Percentiles rank a stretch among this genome's conserved stretches.
Evolutionary conservation across 2,329 filamentous ascomycete species (phyloP).

Genomic region (Magnaporthiopsis rhizophila): DNA sequence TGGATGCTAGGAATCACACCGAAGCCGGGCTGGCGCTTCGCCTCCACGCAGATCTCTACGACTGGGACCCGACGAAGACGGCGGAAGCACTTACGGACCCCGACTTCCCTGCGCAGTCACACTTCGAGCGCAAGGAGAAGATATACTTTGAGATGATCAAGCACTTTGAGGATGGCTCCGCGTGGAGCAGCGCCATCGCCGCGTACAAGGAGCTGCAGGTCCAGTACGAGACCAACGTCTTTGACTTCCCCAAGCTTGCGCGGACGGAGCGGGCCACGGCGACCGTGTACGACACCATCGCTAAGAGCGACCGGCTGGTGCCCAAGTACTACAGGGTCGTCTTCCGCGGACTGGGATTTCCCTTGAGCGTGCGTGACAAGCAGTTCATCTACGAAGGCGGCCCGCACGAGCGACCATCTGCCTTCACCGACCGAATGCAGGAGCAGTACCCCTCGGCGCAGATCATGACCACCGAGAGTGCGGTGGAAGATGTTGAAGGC

Average conservation of each 20-base stretch:
- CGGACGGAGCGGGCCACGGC: slow-evolving; percentile 85
- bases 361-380: slow-evolving; percentile 72
- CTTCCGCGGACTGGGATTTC: slow-evolving; percentile 86
- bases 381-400: slow-evolving; percentile 86
- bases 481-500: slow-evolving; percentile 73
- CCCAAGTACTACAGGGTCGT: slow-evolving; percentile 87
- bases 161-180: slow-evolving; percentile 87
- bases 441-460: slow-evolving; percentile 82
- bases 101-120: slow-evolving; percentile 70
- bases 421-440: slow-evolving; percentile 87
- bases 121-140: slow-evolving; percentile 87
- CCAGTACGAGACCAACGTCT: slow-evolving; percentile 86
- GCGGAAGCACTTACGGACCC: slow-evolving; percentile 64
- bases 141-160: slow-evolving; percentile 95
- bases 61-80: slow-evolving; percentile 70
- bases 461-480: slow-evolving; percentile 59
- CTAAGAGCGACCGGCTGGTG: slow-evolving; percentile 69
- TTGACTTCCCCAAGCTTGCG: slow-evolving; percentile 88
- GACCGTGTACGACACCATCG: slow-evolving; percentile 80
- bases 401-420: slow-evolving; percentile 65
- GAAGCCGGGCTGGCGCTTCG: slow-evolving; percentile 85
- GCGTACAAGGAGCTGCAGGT: slow-evolving; percentile 84
- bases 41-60: slow-evolving; percentile 85
- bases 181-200: slow-evolving; percentile 80
- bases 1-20: slow-evolving; percentile 66